Evolutionary conservation across 768 basidiomycete species (phyloP).

Genomic region (Boletus rufocinnamomeus): DNA sequence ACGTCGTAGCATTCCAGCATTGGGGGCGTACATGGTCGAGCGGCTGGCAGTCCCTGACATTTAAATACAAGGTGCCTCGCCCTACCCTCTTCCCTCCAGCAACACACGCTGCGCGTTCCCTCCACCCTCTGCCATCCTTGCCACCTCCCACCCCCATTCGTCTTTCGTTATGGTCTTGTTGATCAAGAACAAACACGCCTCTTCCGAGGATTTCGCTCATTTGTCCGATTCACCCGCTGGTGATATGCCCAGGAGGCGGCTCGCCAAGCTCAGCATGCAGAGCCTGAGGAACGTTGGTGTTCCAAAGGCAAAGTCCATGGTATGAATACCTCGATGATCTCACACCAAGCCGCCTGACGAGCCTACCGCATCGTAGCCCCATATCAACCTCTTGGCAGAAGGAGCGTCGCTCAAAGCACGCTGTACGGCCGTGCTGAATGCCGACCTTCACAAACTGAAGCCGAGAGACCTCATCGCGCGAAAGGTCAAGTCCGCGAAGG

Average conservation of each 20-base stretch:
- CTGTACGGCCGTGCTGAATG: slow-evolving; percentile 3
- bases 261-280: slow-evolving; percentile 2
- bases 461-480: slow-evolving; percentile 6
- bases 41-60: background rate
- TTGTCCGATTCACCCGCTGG: slow-evolving; percentile 10
- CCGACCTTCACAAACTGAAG: slow-evolving; percentile 1
- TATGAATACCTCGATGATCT: background rate
- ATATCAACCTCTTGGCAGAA: slow-evolving; percentile 1
- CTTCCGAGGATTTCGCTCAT: slow-evolving; percentile 13
- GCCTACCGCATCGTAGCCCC: slow-evolving; percentile 6
- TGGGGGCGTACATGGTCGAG: background rate
- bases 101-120: slow-evolving; percentile 1
- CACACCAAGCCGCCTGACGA: background rate
- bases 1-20: slow-evolving; percentile 2
- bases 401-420: slow-evolving; percentile 4
- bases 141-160: background rate
- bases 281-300: slow-evolving; percentile 8
- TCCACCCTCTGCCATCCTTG: background rate
- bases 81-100: background rate
- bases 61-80: background rate
- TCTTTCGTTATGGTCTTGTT: slow-evolving; percentile 16
- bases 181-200: slow-evolving; percentile 21
- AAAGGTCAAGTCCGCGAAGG: slow-evolving; percentile 14
- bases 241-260: background rate
- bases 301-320: slow-evolving; percentile 14